Conservation (phyloP, 164 flowering plant genomes). For the Macadamia tetraphylla region DNA sequence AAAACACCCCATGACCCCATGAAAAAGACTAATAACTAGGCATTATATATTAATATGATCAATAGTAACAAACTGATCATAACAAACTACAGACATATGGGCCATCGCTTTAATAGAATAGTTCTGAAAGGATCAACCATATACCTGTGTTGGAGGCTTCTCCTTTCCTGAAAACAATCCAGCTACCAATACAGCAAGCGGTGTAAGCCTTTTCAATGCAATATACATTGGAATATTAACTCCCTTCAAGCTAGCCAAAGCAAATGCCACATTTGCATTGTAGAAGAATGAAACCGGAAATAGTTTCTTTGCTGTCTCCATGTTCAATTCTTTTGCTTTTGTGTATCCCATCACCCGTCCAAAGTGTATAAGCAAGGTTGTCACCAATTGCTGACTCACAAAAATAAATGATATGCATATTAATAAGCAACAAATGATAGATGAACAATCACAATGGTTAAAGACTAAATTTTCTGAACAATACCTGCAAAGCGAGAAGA, state of each 20-base stretch:
- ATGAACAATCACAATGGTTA: background rate
- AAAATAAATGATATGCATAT: conserved; percentile 6
- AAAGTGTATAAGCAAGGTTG: conserved; percentile 70
- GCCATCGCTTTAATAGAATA: background rate
- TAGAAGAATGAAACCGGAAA: conserved; percentile 80
- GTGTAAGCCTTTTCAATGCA: conserved; percentile 96
- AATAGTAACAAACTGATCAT: background rate
- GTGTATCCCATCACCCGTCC: conserved; percentile 77
- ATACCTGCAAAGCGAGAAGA: conserved; percentile 86
- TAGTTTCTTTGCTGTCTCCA: conserved; percentile 71
- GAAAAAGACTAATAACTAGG: background rate
- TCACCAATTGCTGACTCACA: conserved; percentile 70
- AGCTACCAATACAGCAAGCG: conserved; percentile 92
- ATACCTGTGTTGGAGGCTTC: conserved; percentile 80
- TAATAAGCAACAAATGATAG: conserved; percentile 4
- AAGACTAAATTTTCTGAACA: background rate
- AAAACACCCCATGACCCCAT: too few species aligned
- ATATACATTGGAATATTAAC: conserved; percentile 99
- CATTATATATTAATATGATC: background rate
- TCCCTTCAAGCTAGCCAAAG: conserved; percentile 96
- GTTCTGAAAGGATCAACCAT: conserved; percentile 5
- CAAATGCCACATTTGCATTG: conserved; percentile 96
- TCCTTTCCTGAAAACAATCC: conserved; percentile 84
- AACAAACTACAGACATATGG: background rate
- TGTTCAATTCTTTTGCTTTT: conserved; percentile 46